Conservation (phyloP, 2,329 filamentous ascomycete genomes). For the Plectosphaerella cucumerina region DNA sequence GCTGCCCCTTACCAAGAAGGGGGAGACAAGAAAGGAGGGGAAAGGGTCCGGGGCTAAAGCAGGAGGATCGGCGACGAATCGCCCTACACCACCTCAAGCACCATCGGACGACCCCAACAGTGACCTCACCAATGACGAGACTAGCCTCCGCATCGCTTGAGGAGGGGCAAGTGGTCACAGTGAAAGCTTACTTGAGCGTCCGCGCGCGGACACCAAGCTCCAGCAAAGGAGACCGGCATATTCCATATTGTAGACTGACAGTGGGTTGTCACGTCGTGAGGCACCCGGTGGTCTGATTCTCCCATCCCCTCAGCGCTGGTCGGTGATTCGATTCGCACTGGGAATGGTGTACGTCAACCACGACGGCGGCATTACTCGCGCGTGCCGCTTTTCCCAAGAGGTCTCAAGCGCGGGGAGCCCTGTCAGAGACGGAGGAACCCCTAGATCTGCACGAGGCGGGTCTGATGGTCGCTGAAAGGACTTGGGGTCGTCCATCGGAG, state of each 20-base stretch:
- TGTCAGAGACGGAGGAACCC: background rate
- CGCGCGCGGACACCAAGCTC: background rate
- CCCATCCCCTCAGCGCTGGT: background rate
- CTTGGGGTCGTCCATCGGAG: background rate
- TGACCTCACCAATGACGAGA: conserved; percentile 14
- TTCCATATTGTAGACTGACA: too few species aligned
- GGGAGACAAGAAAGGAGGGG: background rate
- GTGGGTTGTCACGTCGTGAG: background rate
- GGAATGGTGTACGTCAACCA: background rate
- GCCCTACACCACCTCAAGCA: background rate
- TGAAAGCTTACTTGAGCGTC: background rate
- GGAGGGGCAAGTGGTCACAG: background rate
- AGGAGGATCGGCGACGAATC: background rate
- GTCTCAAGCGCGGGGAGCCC: background rate
- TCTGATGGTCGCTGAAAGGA: background rate
- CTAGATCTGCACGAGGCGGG: background rate
- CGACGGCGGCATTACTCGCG: background rate
- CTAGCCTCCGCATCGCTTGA: background rate
- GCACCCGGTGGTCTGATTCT: background rate
- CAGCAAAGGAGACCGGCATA: background rate
- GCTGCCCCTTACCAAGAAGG: background rate
- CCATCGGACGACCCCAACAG: background rate
- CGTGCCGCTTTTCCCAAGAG: background rate
- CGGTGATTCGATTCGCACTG: background rate
- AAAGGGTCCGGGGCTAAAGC: background rate